These are phyloP conservation scores for Diaporthe eres DNA, from an alignment of 2,329 filamentous ascomycete genomes.

Conservation along the genomic window DNA sequence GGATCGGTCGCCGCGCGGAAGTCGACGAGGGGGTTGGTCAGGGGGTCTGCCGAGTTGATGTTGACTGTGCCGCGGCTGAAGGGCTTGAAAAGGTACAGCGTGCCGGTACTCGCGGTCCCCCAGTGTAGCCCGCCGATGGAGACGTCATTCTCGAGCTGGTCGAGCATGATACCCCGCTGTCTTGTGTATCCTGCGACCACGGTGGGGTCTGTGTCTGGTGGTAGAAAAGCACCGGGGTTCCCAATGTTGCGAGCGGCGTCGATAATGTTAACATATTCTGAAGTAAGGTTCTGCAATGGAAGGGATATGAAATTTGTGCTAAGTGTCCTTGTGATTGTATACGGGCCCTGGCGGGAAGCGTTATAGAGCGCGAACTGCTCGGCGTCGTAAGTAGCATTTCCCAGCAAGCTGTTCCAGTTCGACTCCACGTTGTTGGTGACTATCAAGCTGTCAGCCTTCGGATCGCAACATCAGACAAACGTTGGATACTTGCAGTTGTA, in stretches of 20 bases:
- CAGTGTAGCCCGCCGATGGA: constrained; percentile 46
- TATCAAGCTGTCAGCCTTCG: neutral
- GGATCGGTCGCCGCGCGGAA: constrained; percentile 56
- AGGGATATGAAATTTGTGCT: constrained; percentile 22
- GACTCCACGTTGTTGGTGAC: neutral
- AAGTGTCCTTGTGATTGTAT: constrained; percentile 6
- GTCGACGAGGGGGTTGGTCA: constrained; percentile 54
- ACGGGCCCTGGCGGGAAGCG: neutral
- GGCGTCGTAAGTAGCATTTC: constrained; percentile 4
- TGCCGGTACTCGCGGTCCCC: constrained; percentile 47
- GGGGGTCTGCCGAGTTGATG: constrained; percentile 53
- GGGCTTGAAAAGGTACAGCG: constrained; percentile 55
- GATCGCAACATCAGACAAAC: neutral
- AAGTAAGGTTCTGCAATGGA: neutral
- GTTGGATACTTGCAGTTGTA: constrained; percentile 1
- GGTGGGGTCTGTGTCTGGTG: neutral
- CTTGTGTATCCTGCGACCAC: neutral
- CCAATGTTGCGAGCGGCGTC: neutral
- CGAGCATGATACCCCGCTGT: constrained; percentile 3
- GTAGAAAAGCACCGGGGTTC: neutral
- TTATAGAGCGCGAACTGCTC: constrained; percentile 10
- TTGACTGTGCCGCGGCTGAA: constrained; percentile 57
- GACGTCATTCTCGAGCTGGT: neutral
- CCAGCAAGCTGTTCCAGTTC: neutral
- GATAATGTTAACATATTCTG: neutral